Conservation (phyloP, 2,329 filamentous ascomycete genomes). For the Leptodontidium sp. region DNA sequence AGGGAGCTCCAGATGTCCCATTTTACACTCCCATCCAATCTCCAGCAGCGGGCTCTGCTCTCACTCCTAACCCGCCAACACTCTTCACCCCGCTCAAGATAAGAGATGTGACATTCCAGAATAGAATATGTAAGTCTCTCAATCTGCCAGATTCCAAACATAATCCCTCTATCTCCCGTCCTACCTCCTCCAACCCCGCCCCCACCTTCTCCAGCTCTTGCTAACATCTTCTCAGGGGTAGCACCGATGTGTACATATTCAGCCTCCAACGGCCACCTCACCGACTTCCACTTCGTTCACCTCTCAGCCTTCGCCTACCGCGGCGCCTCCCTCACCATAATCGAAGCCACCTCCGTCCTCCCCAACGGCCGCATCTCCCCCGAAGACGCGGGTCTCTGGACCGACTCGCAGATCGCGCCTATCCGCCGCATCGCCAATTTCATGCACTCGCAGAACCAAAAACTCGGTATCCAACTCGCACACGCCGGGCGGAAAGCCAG, state of each 20-base stretch:
- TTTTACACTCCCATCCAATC: constrained; percentile 46
- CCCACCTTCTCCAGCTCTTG: neutral
- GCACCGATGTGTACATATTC: constrained; percentile 57
- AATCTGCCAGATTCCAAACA: neutral
- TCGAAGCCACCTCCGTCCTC: constrained; percentile 48
- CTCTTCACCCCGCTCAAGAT: constrained; percentile 56
- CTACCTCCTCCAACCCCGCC: neutral
- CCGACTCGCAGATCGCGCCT: constrained; percentile 49
- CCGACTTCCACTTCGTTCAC: constrained; percentile 47
- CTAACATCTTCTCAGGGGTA: constrained; percentile 44
- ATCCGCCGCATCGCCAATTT: constrained; percentile 51
- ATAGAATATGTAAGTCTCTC: constrained; percentile 49
- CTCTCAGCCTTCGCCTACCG: constrained; percentile 45
- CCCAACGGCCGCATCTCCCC: constrained; percentile 47
- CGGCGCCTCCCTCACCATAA: constrained; percentile 47
- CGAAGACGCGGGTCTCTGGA: constrained; percentile 47
- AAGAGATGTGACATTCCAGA: constrained; percentile 54
- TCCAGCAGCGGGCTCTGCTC: constrained; percentile 44
- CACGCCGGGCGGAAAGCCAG: constrained; percentile 64
- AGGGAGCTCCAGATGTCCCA: constrained; percentile 38
- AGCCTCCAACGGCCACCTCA: constrained; percentile 44
- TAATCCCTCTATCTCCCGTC: neutral
- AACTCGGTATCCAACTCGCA: constrained; percentile 74
- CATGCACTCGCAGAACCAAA: constrained; percentile 61
- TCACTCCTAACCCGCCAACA: constrained; percentile 42